Base-by-base conservation (phyloP, 768 basidiomycete genomes). In the Naganishia antarctica region DNA sequence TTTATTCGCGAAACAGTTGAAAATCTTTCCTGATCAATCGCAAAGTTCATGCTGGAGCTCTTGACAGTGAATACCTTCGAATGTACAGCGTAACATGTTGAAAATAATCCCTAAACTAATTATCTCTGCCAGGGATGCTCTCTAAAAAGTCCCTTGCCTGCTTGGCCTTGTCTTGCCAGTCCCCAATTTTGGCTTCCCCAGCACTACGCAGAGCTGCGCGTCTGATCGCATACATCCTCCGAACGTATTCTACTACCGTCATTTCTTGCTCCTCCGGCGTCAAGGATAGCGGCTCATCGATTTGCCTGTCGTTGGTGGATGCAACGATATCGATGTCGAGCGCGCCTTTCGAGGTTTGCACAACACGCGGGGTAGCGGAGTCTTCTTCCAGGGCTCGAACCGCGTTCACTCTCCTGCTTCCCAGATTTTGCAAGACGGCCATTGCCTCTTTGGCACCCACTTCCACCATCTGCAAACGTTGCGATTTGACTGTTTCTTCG, bases 201-300 rank as follows among this genome's bases (percentile, higher is more conserved):
- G 53, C 44, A 15, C 25, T 46, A 15, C 28, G 41, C 23, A 67
- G 32, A 28, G 60, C 61, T 18, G 25, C 51, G 7, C 47, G 48
- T 29, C 45, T 41, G 13, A 34, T 25, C 8, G 37, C 53, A 29
- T 62, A 57, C 57, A 57, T 60, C 25, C 29, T 25, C 26, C 66
- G 50, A 2, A 67, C 41, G 34, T 62, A 67, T 8, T 67, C 66
- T 4, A 51, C 53, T 7, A 63, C 66, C 34, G 66, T 67, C 44
- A 67, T 41, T 15, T 62, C 53, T 26, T 51, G 41, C 26, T 67
- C 43, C 4, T 57, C 53, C 25, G 45, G 45, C 13, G 66, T 63
- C 15, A 67, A 32, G n/a, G 41, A 13, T 31, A 67, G 29, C 8
- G 29, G 47, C 12, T 34, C 59, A 43, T 57, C 47, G n/a, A n/a